Evolutionary conservation across 257 asterid species (phyloP).

Genomic region (Craterostigma plantagineum): DNA sequence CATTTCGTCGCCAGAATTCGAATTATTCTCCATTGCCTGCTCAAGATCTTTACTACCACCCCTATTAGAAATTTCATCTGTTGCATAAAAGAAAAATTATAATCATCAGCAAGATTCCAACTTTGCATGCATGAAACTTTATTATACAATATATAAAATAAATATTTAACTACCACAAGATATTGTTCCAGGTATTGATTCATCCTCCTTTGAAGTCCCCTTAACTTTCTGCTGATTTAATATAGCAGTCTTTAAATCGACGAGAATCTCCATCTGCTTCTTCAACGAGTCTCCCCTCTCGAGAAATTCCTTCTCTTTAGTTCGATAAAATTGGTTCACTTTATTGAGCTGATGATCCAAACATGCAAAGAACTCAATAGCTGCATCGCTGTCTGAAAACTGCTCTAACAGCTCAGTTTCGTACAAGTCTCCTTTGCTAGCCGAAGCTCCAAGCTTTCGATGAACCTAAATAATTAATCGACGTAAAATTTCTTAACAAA

Average conservation of each 20-base stretch:
- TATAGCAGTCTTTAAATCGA: constrained; percentile 41
- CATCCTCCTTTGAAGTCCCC: constrained; percentile 37
- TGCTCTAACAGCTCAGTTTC: constrained; percentile 67
- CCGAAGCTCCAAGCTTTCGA: constrained; percentile 26
- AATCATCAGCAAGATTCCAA: not conserved
- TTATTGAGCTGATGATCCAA: constrained; percentile 77
- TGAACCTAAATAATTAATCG: constrained; percentile 46
- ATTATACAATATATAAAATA: too few relatives aligned
- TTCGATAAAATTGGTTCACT: constrained; percentile 60
- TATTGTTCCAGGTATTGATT: constrained; percentile 58
- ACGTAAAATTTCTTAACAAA: not conserved
- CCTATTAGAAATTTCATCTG: constrained; percentile 47
- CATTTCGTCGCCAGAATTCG: constrained; percentile 11
- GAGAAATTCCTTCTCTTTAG: constrained; percentile 66
- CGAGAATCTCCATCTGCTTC: constrained; percentile 70
- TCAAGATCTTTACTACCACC: constrained; percentile 13
- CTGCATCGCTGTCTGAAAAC: constrained; percentile 49
- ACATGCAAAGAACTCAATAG: constrained; percentile 48
- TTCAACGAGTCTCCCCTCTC: constrained; percentile 62
- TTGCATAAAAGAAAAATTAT: constrained; percentile 4
- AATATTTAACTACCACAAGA: constrained; percentile 54
- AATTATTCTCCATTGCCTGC: constrained; percentile 25
- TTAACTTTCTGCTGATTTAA: constrained; percentile 15
- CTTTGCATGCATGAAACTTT: constrained; percentile 4
- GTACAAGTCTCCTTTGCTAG: constrained; percentile 39